Evolutionary conservation across 352 stramenopile species (phyloP), one percentile per base, ranked within the genome.

Genomic region (Phytophthora brassicae): DNA sequence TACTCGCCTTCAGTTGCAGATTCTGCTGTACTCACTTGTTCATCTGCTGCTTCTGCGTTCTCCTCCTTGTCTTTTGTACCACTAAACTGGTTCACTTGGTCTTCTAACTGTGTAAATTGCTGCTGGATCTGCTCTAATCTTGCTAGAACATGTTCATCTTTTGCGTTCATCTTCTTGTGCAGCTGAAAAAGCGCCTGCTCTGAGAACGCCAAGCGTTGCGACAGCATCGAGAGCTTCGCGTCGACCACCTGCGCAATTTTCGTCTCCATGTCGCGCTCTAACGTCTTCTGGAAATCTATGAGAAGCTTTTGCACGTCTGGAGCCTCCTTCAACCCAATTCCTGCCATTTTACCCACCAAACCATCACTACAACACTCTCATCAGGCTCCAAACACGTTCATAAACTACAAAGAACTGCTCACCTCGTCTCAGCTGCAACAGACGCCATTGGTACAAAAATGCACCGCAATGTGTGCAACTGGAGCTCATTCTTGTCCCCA

Each of bases 151-250:
- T 72, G 46, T 16, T 41, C 50, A 56, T 78, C 64, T 22, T 74
- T 81, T 2, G 68, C 53, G 1, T 84, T 56, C 28, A 84, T 69
- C 39, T 77, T 81, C 52, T 90, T 75, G 42, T 90, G 75, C 47
- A 92, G 64, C 20, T 85, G 75, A 16, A 85, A 67, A 4, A 91
- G 69, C 28, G 74, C 72, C 33, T 87, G 81, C 62, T 94, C 85
- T 12, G 85, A 86, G 41, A 82, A 78, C 20, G 72, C 53, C 5
- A 94, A 59, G 6, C 83, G 72, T 50, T 89, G 72, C 3, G 76
- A 77, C 13, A 94, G 49, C 16, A 60, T 56, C 1, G 73, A 53
- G 6, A 92, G 50, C 43, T 91, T 91, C 3, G 71, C 75, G 47
- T 94, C 78, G 3, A 94, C 59, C 1, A 69, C 78, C 0, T 44